Conservation (phyloP, 2,329 filamentous ascomycete species). For the Parafenestella ontariensis region DNA sequence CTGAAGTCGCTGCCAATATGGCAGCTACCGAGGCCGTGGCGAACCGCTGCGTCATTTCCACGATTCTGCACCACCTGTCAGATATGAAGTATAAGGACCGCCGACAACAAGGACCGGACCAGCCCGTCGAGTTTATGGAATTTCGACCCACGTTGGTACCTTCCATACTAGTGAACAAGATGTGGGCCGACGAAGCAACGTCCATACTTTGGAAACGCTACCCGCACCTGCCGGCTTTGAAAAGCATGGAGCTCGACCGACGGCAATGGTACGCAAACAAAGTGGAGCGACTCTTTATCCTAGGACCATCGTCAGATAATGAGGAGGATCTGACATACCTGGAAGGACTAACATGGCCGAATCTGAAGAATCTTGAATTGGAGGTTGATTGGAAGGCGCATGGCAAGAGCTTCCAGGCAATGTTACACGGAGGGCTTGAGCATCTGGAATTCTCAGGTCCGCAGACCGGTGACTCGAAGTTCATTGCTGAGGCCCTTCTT, state of each 20-base stretch:
- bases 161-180: slow-evolving; percentile 38
- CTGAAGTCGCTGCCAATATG: slow-evolving; percentile 25
- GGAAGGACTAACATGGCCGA: slow-evolving; percentile 36
- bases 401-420: slow-evolving; percentile 21
- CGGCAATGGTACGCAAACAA: slow-evolving; percentile 44
- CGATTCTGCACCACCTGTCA: slow-evolving; percentile 37
- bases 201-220: slow-evolving; percentile 42
- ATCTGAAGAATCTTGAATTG: slow-evolving; percentile 37
- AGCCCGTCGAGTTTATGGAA: slow-evolving; percentile 43
- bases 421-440: slow-evolving; percentile 36
- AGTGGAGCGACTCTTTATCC: slow-evolving; percentile 33
- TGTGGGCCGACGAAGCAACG: slow-evolving; percentile 44
- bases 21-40: slow-evolving; percentile 28
- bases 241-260: slow-evolving; percentile 25
- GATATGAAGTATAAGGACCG: slow-evolving; percentile 41
- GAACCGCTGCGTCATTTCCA: slow-evolving; percentile 34
- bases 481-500: slow-evolving; percentile 31
- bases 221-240: slow-evolving; percentile 37
- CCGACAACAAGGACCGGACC: slow-evolving; percentile 38
- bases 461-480: slow-evolving; percentile 30
- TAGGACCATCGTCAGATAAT: slow-evolving; percentile 23
- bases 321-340: slow-evolving; percentile 30
- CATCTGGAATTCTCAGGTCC: slow-evolving; percentile 32
- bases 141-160: slow-evolving; percentile 44
- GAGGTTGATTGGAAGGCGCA: slow-evolving; percentile 36